phyloP scores from a whole-genome alignment of 2,329 filamentous ascomycete genomes.

The Xylariaceae sp. region DNA sequence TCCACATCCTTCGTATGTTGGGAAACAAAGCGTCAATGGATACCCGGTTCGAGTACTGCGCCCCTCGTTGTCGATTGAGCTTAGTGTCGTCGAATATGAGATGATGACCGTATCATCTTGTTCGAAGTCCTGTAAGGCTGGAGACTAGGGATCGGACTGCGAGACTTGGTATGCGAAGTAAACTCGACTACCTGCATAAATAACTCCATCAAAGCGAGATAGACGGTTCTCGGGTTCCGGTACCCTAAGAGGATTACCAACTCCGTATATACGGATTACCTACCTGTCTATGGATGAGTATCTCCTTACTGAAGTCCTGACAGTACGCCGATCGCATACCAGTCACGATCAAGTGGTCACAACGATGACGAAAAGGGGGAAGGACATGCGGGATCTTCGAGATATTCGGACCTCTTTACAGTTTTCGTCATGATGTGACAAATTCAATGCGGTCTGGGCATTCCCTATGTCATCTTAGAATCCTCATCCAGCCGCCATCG shows the following conservation, averaged over 20 bases:
- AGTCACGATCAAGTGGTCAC: background rate
- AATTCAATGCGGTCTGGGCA: background rate
- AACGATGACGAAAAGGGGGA: background rate
- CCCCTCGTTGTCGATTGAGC: background rate
- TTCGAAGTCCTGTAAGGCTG: background rate
- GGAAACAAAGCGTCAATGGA: background rate
- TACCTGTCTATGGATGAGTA: too few relatives aligned
- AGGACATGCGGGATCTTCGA: background rate
- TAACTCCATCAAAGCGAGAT: too few relatives aligned
- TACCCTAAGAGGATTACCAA: too few relatives aligned
- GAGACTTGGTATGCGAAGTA: too few relatives aligned
- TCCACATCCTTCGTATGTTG: background rate
- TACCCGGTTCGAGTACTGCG: background rate
- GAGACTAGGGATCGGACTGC: background rate
- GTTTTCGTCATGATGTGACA: background rate
- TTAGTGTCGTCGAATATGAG: background rate
- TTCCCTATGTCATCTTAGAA: background rate
- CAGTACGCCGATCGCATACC: too few relatives aligned
- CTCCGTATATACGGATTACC: too few relatives aligned
- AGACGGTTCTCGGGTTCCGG: too few relatives aligned
- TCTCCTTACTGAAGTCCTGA: too few relatives aligned
- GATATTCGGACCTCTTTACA: background rate
- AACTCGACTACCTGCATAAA: too few relatives aligned
- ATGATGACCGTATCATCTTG: background rate
- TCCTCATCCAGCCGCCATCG: background rate